Evolutionary conservation across 2,329 filamentous ascomycete genomes (phyloP), one percentile per base, ranked within the genome.

Genomic region (Alternaria arbusti): DNA sequence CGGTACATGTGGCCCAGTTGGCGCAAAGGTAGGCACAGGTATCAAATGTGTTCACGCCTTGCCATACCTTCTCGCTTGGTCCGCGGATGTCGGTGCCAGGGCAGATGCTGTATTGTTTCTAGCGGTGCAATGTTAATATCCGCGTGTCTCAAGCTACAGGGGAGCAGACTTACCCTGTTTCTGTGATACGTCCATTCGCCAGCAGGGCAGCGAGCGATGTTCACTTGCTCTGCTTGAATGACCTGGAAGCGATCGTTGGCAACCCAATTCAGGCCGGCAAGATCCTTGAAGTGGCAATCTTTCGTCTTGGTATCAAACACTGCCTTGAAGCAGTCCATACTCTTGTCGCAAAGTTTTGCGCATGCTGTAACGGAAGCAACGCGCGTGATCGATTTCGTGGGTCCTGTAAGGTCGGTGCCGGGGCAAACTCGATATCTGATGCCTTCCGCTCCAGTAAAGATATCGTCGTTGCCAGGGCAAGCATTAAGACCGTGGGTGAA

Each of bases 21-120:
- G 71, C 70, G 54, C 73, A 75, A 22, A 61, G 68, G 17, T 72
- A 60, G 28, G 70, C 71, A 54, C 73, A 75, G n/a, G 67, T 64
- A 8, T 73, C 65, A 10, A 66, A 44, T 13, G 63, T 63, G 1
- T 45, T 61, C 10, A 74, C 61, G 10, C 62, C 49, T 4, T 59
- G 62, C 23, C 72, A 52, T 4, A 66, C 20, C 47, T 73, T 69
- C 9, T 61, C 68, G 23, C 28, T 74, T 9, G 51, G 57, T 12
- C 73, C 73, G 6, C 70, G 68, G 17, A 74, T 55, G 50, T 75
- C 69, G 5, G 73, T 73, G n/a, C 67, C 68, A 10, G 61, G 65
- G 56, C 73, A 75, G 23, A 75, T 59, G 20, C 66, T 72, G 63
- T 66, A 75, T 17, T 20, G 59, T 64, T 70, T 67, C 69, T 74